Base-by-base conservation (phyloP, 352 stramenopile genomes). In the Phytopythium montanum region DNA sequence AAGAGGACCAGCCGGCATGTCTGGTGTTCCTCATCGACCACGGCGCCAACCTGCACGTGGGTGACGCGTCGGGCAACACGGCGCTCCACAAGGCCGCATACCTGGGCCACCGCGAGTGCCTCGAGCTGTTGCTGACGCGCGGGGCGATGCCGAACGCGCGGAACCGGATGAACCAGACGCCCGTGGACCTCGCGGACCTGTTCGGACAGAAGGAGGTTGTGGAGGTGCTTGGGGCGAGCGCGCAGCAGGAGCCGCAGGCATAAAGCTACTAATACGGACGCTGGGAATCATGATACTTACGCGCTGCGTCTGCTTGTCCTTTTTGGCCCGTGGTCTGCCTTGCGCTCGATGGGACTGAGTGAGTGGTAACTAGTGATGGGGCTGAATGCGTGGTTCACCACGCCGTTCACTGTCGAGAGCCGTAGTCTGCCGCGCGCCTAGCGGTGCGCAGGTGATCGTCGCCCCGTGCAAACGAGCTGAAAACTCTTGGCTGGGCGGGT, bases 41-140 rank as follows among this genome's bases (percentile, higher is more conserved):
- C 19, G 68, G 68, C 33, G 68, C 73, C 18, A 79, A 76, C 36
- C 45, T 75, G 1, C 69, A 79, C 56, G 60, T 79, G 16, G 68
- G 62, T 21, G 68, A 79, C 33, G 33, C 61, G 2, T 64, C 58
- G 9, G 66, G 73, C 36, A 82, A 79, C 56, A 82, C 73, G 5
- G 70, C 68, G 16, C 66, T 82, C 0, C 73, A 82, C 60, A 82
- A 79, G 49, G 70, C 70, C 6, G 70, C 73, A 10, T 82, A 82
- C 39, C 64, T 82, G 38, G 68, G 70, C 13, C 56, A 76, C 51
- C 56, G 50, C 3, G 65, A 79, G 36, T 78, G 68, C 26, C 60
- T 71, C 8, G 41, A 42, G 16, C 52, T 78, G 0, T 66, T 82
- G 3, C 23, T 82, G 8, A 36, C 57, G 31, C 54, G 76, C 38